Evolutionary conservation across 257 asterid species (phyloP).

Genomic region (Solanum gandarillasii): DNA sequence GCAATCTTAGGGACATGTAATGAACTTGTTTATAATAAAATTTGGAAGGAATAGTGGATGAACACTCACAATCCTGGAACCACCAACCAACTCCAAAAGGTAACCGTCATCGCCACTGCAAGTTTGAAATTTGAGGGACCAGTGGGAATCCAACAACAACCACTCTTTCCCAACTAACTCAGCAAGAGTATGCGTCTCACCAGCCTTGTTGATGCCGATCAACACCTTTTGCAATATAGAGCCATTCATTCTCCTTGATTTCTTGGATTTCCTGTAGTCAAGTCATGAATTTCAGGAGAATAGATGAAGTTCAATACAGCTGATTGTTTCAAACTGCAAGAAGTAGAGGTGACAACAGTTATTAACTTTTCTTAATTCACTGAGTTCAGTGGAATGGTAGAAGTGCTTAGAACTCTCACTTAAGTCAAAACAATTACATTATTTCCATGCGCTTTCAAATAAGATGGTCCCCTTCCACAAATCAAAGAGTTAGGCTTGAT

Average conservation of each 20-base stretch:
- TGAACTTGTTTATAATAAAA: background rate
- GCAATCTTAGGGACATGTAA: background rate
- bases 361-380: background rate
- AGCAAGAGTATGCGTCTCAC: conserved; percentile 48
- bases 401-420: background rate
- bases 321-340: background rate
- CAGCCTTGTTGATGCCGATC: conserved; percentile 42
- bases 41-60: background rate
- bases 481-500: background rate
- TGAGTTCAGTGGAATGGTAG: background rate
- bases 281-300: background rate
- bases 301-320: background rate
- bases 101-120: conserved; percentile 37
- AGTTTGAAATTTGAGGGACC: conserved; percentile 59
- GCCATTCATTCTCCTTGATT: conserved; percentile 35
- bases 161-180: conserved; percentile 52
- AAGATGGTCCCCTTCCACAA: background rate
- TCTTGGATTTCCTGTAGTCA: conserved; percentile 44
- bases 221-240: conserved; percentile 30
- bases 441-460: background rate
- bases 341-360: background rate
- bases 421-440: background rate
- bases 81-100: conserved; percentile 69
- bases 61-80: conserved; percentile 59
- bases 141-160: conserved; percentile 55